These are phyloP conservation scores for Ganoderma leucocontextum DNA, from an alignment of 1,284 basidiomycete genomes.

Conservation along the genomic window DNA sequence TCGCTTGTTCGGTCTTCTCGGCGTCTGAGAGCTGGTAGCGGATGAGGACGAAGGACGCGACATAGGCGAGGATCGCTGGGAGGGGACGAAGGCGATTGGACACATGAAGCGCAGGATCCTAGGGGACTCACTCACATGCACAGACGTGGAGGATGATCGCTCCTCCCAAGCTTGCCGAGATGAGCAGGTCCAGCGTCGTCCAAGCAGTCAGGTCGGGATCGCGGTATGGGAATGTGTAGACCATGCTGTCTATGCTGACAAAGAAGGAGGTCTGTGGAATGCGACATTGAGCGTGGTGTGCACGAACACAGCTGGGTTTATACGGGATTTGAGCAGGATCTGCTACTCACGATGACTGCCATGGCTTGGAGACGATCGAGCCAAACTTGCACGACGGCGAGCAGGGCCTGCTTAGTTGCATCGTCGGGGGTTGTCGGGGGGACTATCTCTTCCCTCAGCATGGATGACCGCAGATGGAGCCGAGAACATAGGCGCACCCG, in stretches of 20 bases:
- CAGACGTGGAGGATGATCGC: constrained; percentile 48
- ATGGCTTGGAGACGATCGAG: constrained; percentile 42
- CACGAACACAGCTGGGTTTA: not conserved
- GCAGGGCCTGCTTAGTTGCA: constrained; percentile 38
- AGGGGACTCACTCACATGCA: constrained; percentile 38
- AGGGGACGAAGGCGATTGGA: not conserved
- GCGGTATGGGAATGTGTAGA: constrained; percentile 38
- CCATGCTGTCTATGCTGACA: constrained; percentile 46
- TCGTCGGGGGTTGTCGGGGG: constrained; percentile 38
- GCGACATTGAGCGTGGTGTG: not conserved
- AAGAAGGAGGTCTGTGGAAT: constrained; percentile 47
- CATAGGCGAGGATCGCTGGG: constrained; percentile 43
- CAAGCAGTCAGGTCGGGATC: constrained; percentile 21
- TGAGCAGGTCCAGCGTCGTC: constrained; percentile 34
- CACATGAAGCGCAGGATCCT: not conserved
- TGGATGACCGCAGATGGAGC: too few species aligned
- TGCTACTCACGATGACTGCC: constrained; percentile 40
- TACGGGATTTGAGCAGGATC: not conserved
- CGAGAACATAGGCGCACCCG: not conserved
- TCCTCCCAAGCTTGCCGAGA: constrained; percentile 43
- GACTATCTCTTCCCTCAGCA: constrained; percentile 25
- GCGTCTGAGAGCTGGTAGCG: constrained; percentile 43
- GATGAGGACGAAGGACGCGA: constrained; percentile 46
- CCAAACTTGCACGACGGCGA: constrained; percentile 42
- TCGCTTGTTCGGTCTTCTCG: constrained; percentile 30